phyloP scores from a whole-genome alignment of 1,284 basidiomycete species.

The Marasmius sp. region DNA sequence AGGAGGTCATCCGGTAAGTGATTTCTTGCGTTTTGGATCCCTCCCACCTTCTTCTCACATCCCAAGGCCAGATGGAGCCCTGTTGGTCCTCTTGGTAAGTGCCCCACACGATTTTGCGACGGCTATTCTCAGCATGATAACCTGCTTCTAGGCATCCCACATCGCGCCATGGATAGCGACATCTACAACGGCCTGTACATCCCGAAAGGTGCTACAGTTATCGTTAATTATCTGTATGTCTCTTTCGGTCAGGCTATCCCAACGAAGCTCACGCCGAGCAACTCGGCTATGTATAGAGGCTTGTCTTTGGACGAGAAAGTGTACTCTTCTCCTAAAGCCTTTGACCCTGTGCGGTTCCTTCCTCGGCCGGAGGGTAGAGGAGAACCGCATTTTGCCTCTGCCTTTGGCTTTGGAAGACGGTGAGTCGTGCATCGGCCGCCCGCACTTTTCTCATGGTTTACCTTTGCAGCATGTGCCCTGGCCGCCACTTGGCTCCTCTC shows the following conservation, averaged over 20 bases:
- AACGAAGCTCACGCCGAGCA: background rate
- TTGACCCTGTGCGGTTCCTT: background rate
- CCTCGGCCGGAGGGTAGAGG: conserved; percentile 1
- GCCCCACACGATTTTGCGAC: too few relatives aligned
- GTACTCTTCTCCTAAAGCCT: background rate
- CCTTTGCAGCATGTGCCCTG: background rate
- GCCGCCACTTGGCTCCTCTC: background rate
- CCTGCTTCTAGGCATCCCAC: background rate
- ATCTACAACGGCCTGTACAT: conserved; percentile 1
- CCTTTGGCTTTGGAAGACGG: conserved; percentile 6
- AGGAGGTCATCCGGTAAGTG: background rate
- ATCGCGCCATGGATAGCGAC: conserved; percentile 1
- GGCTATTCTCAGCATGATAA: too few relatives aligned
- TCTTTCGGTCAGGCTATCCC: background rate
- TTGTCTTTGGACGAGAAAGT: conserved; percentile 1
- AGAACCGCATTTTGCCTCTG: background rate
- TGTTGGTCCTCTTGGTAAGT: too few relatives aligned
- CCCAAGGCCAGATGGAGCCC: too few relatives aligned
- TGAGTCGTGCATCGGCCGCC: background rate
- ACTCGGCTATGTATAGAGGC: background rate
- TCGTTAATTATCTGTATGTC: background rate
- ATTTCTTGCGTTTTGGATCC: background rate
- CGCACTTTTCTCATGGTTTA: background rate
- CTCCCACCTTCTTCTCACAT: too few relatives aligned
- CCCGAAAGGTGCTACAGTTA: conserved; percentile 1